Conservation (phyloP, 768 basidiomycete species). For the Amanita phalloides region DNA sequence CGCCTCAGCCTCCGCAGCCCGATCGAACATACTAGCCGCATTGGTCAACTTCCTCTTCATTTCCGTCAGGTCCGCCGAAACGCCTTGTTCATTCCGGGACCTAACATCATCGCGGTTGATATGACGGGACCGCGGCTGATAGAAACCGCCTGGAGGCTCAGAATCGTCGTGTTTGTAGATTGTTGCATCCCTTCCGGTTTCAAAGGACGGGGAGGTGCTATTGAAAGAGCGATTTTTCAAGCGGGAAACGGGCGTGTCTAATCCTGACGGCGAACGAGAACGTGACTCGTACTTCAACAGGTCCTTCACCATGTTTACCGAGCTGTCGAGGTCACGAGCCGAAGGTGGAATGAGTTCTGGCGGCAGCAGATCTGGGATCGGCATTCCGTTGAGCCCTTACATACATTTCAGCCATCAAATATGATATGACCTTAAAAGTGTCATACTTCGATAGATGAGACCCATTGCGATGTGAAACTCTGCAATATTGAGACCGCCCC, state of each 20-base stretch:
- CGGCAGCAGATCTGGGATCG: conserved; percentile 80
- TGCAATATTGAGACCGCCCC: conserved; percentile 88
- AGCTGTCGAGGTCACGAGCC: conserved; percentile 76
- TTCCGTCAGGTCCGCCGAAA: conserved; percentile 65
- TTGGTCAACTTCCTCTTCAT: conserved; percentile 77
- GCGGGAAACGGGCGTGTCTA: conserved; percentile 46
- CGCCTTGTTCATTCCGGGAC: conserved; percentile 54
- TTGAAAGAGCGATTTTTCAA: conserved; percentile 68
- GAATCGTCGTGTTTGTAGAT: conserved; percentile 79
- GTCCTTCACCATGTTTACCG: conserved; percentile 82
- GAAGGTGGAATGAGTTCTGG: conserved; percentile 89
- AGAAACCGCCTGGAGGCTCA: conserved; percentile 51
- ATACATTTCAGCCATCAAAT: background rate
- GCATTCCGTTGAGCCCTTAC: conserved; percentile 83
- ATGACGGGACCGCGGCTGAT: conserved; percentile 75
- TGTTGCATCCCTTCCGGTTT: conserved; percentile 73
- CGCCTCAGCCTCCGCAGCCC: conserved; percentile 51
- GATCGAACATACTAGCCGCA: conserved; percentile 74
- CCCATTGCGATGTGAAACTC: conserved; percentile 99
- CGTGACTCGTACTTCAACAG: conserved; percentile 83
- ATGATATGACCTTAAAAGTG: conserved; percentile 10
- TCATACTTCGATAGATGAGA: conserved; percentile 87
- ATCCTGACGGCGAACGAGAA: conserved; percentile 45
- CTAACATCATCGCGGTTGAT: conserved; percentile 78
- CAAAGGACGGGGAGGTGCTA: conserved; percentile 35